Conservation (phyloP, 2,329 filamentous ascomycete genomes). For the Teratosphaeria destructans region DNA sequence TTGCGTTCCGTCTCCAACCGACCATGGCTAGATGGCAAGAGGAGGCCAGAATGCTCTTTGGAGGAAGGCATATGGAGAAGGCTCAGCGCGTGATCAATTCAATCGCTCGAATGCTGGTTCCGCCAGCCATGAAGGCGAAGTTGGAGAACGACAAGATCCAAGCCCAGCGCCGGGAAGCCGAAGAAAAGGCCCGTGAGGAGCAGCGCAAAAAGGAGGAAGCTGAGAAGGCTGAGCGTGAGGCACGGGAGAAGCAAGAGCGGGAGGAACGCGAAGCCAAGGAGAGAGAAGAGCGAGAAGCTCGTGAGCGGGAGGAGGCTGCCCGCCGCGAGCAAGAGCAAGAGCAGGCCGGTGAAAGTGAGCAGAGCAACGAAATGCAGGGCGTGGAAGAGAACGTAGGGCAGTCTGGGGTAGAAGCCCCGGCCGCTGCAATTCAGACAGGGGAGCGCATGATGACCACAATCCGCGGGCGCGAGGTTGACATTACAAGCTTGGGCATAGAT, state of each 20-base stretch:
- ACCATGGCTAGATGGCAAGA: slow-evolving; percentile 78
- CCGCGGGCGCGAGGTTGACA: slow-evolving; percentile 77
- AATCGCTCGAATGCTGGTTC: slow-evolving; percentile 64
- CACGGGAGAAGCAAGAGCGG: slow-evolving; percentile 40
- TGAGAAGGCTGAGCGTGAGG: slow-evolving; percentile 47
- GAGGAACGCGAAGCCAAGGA: slow-evolving; percentile 37
- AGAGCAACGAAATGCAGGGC: slow-evolving; percentile 56
- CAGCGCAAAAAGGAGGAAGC: slow-evolving; percentile 51
- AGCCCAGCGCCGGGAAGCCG: slow-evolving; percentile 54
- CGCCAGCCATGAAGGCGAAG: slow-evolving; percentile 72
- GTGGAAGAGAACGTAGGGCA: slow-evolving; percentile 45
- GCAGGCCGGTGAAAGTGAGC: slow-evolving; percentile 22
- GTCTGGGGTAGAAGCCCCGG: slow-evolving; percentile 33
- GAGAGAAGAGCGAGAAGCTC: slow-evolving; percentile 21
- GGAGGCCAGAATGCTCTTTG: slow-evolving; percentile 80
- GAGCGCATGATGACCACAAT: slow-evolving; percentile 64
- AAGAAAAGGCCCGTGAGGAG: slow-evolving; percentile 53
- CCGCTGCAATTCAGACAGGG: slow-evolving; percentile 33
- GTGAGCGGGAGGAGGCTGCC: slow-evolving; percentile 13
- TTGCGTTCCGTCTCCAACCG: slow-evolving; percentile 60
- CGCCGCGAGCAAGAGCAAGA: slow-evolving; percentile 6
- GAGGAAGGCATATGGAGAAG: slow-evolving; percentile 56
- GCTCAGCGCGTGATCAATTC: slow-evolving; percentile 56
- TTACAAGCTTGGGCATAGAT: slow-evolving; percentile 90
- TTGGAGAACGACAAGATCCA: slow-evolving; percentile 59